These are phyloP conservation scores for Irpex lacteus DNA, from an alignment of 1,284 basidiomycete species.

Conservation along the genomic window DNA sequence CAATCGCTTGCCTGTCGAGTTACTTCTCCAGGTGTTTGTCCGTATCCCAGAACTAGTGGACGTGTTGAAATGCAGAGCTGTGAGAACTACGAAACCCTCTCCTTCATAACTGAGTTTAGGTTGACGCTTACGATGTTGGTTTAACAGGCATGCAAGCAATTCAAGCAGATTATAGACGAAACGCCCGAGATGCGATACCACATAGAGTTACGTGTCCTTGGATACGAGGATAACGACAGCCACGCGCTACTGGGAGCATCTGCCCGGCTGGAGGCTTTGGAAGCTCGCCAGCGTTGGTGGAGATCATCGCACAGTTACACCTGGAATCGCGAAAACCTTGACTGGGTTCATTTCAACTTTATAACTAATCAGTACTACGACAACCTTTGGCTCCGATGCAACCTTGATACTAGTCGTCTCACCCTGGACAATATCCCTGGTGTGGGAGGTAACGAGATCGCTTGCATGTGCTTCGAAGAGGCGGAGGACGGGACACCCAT, in stretches of 20 bases:
- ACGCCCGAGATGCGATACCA: background rate
- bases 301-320: background rate
- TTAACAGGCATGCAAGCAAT: background rate
- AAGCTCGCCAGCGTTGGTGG: background rate
- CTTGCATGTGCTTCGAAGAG: background rate
- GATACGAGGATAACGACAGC: background rate
- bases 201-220: background rate
- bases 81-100: background rate
- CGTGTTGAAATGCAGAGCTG: background rate
- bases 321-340: background rate
- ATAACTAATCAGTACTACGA: background rate
- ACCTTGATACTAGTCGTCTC: background rate
- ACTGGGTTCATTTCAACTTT: background rate
- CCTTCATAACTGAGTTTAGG: too few relatives aligned
- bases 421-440: background rate
- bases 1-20: background rate
- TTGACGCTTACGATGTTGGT: background rate
- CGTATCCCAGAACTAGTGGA: background rate
- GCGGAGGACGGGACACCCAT: background rate
- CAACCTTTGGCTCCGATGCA: background rate
- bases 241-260: background rate
- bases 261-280: background rate
- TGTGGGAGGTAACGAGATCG: background rate
- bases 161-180: background rate
- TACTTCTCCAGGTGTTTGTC: background rate